phyloP scores from a whole-genome alignment of 108 stramenopile genomes.

The Nitzschia sp. region DNA sequence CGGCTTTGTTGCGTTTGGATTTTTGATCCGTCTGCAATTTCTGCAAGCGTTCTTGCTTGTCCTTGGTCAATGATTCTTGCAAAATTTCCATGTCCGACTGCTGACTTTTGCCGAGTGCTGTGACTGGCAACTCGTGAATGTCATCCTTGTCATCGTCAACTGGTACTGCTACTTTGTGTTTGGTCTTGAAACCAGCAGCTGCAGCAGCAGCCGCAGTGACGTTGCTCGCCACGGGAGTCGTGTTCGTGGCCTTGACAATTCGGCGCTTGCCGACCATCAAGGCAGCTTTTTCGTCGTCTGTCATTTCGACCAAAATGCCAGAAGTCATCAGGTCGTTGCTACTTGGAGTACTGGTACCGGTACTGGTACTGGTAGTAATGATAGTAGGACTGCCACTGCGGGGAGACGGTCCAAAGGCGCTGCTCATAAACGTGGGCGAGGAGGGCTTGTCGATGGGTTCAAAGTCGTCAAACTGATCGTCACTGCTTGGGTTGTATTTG shows the following conservation, averaged over 20 bases:
- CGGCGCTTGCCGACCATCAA: conserved; percentile 11
- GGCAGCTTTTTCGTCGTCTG: conserved; percentile 1
- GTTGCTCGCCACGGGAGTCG: neutral
- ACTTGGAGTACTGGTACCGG: too few relatives aligned
- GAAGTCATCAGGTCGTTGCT: conserved; percentile 23
- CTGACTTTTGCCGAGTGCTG: neutral
- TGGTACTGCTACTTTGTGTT: too few relatives aligned
- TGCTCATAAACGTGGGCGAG: conserved; percentile 8
- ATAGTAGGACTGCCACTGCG: neutral
- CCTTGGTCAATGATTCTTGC: conserved; percentile 26
- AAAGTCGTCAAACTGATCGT: conserved; percentile 6
- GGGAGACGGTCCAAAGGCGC: neutral
- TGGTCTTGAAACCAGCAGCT: neutral
- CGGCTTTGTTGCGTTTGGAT: conserved; percentile 27
- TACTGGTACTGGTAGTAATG: too few relatives aligned
- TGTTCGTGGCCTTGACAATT: conserved; percentile 28
- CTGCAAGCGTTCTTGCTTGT: conserved; percentile 15
- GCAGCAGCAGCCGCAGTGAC: neutral
- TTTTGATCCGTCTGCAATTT: conserved; percentile 22
- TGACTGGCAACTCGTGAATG: neutral
- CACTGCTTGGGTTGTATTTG: neutral
- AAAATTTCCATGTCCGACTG: conserved; percentile 19
- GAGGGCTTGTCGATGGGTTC: conserved; percentile 15
- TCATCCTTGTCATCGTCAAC: neutral
- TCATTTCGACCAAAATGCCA: conserved; percentile 30